Base-by-base conservation (phyloP, 2,329 filamentous ascomycete species). In the Trichoderma atroviride region DNA sequence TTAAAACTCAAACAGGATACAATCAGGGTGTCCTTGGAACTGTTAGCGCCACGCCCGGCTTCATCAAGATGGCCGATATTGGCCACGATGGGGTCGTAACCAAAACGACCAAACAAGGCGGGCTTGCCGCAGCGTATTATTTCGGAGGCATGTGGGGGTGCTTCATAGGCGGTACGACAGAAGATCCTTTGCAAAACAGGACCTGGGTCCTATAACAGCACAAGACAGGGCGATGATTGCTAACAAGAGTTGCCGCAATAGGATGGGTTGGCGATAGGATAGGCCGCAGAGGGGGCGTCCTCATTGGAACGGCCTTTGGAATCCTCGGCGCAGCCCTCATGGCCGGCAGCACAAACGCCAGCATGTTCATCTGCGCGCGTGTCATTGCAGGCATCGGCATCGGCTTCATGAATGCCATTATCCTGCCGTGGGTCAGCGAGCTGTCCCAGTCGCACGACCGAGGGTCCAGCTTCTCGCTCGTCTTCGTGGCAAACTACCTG, bases 11-110 rank as follows among this genome's bases (percentile, higher is more conserved):
- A 43, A 43, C 37, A 78, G 84, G 85, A 24, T 87, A 86, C 76
- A 83, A 86, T 70, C 85, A 86, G 72, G 84, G 84, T 63, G 83
- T 86, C n/a, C 83, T 85, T 80, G 84, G 84, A 60, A 82, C 82
- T 52, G 83, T 86, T 60, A 86, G 84, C 69, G 75, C 75, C 10
- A 78, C 81, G 14, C 80, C 80, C 1, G 74, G 76, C 60, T 84
- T 81, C 74, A 78, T 83, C 27, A 72, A 74, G 14, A 77, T 80
- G 73, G 82, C 85, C 10, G 79, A 80, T 56, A 85, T 86, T 57
- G 84, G 85, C 19, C 72, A 79, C 0, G 80, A 83, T 71, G 84
- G 82, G 31, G 81, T 78, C 4, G 80, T 86, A 33, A 86, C 83
- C 13, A 76, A 84, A 72, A 79, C 80, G 14, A 80, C 81, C 3